Conservation (phyloP, 78 protist species). For the Dictyostelium purpureum region DNA sequence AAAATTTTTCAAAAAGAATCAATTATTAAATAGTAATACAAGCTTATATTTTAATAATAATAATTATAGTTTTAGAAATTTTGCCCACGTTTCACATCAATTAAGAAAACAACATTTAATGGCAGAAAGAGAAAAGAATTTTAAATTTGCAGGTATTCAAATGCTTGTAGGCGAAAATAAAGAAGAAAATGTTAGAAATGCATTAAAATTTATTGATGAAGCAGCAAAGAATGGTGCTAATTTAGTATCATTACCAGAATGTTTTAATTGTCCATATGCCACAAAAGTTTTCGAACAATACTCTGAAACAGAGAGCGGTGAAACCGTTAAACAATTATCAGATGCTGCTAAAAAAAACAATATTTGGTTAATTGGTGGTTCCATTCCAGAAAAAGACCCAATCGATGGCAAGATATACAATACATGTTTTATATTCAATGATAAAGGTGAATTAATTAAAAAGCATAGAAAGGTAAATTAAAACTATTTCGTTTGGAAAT, state of each 20-base stretch:
- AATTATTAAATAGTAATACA: too few relatives aligned
- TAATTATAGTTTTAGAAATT: not conserved
- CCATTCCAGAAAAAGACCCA: slow-evolving; percentile 88
- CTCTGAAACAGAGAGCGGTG: slow-evolving; percentile 88
- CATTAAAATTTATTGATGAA: slow-evolving; percentile 74
- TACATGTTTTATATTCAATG: slow-evolving; percentile 80
- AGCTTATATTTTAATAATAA: not conserved
- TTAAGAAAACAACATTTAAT: slow-evolving; percentile 2
- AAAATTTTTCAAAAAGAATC: too few relatives aligned
- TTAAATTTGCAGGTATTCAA: slow-evolving; percentile 89
- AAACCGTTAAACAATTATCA: slow-evolving; percentile 38
- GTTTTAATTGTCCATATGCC: slow-evolving; percentile 95
- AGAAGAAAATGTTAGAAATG: slow-evolving; percentile 83
- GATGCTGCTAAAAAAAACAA: slow-evolving; percentile 44
- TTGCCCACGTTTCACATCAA: not conserved
- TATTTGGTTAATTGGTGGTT: slow-evolving; percentile 91
- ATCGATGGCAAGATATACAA: slow-evolving; percentile 89
- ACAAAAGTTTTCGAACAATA: slow-evolving; percentile 87
- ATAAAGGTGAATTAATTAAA: slow-evolving; percentile 87
- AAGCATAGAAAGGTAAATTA: slow-evolving; percentile 87
- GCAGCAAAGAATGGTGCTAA: slow-evolving; percentile 93
- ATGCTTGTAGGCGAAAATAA: slow-evolving; percentile 84
- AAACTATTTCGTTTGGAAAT: too few relatives aligned
- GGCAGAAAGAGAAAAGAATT: not conserved
- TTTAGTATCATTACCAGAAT: slow-evolving; percentile 92